Base-by-base conservation (phyloP, 768 basidiomycete genomes). In the Pleurotus cornucopiae region DNA sequence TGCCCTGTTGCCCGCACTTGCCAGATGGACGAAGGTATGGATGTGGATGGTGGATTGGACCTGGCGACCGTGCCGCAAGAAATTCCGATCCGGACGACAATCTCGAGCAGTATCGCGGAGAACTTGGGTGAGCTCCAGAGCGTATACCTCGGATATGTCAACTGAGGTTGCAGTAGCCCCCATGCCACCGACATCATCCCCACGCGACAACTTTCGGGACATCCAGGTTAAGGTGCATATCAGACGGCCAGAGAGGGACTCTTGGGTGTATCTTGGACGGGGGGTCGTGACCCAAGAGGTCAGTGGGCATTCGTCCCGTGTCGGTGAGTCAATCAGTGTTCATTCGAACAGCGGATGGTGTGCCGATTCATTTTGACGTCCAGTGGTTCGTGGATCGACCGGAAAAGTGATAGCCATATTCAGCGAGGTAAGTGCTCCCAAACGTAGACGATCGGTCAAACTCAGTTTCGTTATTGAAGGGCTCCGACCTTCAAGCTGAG, bases 181-280 rank as follows among this genome's bases (percentile, higher is more conserved):
- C 16, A 41, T 53, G 39, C 51, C 61, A 60, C 63, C 60, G 18
- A 63, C 62, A 26, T 55, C 65, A 58, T 61, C 66, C 59, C 58
- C 73, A 57, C 82, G 82, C 56, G 85, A 86, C 63, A 75, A 68
- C 55, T 88, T 89, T 65, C 83, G 85, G 53, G 89, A 92, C 57
- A 81, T 92, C 57, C 81, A 88, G 57, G 91, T 92, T 57, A 91
- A 92, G 67, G 89, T 93, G 16, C 91, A 92, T 63, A 86, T 91
- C 61, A 79, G 91, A 60, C 76, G 83, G 61, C 86, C 90, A 37
- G 90, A 91, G 55, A 82, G 75, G 64, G 91, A 92, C 67, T 79
- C 85, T 14, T 92, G 91, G 91, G 74, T 82, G 23, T 93, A 92
- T 62, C 78, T 91, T 49, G 91, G 91, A 9, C 81, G 90, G 64